Evolutionary conservation across 1,139 yeast species (phyloP).

Genomic region (Petasospora rhodanensis): DNA sequence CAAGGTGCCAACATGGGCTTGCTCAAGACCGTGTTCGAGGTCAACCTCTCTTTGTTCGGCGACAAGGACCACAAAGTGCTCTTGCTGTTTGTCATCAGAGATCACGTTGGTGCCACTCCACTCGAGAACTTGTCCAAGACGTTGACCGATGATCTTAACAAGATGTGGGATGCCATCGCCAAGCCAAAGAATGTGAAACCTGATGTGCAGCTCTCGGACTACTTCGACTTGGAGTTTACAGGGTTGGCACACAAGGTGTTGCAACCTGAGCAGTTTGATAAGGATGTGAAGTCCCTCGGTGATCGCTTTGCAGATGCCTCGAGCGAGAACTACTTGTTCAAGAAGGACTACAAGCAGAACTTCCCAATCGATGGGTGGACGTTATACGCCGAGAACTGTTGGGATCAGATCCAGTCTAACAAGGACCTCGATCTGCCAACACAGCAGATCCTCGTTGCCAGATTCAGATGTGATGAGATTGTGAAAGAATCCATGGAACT

Average conservation of each 20-base stretch:
- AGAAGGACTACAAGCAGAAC: slow-evolving; percentile 70
- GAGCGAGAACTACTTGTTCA: slow-evolving; percentile 47
- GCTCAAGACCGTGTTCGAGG: slow-evolving; percentile 93
- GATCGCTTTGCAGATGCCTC: slow-evolving; percentile 36
- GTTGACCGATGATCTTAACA: slow-evolving; percentile 60
- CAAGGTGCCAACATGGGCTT: slow-evolving; percentile 98
- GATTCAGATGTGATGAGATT: slow-evolving; percentile 92
- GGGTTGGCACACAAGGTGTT: slow-evolving; percentile 83
- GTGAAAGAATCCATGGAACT: slow-evolving; percentile 30
- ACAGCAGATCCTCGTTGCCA: slow-evolving; percentile 90
- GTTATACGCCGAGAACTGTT: slow-evolving; percentile 81
- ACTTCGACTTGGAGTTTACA: slow-evolving; percentile 79
- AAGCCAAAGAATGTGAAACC: slow-evolving; percentile 65
- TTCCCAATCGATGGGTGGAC: slow-evolving; percentile 97
- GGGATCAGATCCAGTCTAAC: slow-evolving; percentile 91
- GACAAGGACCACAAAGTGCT: slow-evolving; percentile 55
- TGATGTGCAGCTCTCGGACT: slow-evolving; percentile 59
- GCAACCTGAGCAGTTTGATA: slow-evolving; percentile 67
- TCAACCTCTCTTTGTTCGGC: slow-evolving; percentile 74
- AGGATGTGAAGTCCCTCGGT: slow-evolving; percentile 62
- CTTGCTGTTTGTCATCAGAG: slow-evolving; percentile 84
- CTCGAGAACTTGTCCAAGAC: slow-evolving; percentile 66
- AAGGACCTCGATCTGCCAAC: slow-evolving; percentile 95
- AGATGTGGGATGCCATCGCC: slow-evolving; percentile 72
- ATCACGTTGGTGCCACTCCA: slow-evolving; percentile 87